Conservation (phyloP, 78 protist genomes). For the Dictyostelium purpureum region DNA sequence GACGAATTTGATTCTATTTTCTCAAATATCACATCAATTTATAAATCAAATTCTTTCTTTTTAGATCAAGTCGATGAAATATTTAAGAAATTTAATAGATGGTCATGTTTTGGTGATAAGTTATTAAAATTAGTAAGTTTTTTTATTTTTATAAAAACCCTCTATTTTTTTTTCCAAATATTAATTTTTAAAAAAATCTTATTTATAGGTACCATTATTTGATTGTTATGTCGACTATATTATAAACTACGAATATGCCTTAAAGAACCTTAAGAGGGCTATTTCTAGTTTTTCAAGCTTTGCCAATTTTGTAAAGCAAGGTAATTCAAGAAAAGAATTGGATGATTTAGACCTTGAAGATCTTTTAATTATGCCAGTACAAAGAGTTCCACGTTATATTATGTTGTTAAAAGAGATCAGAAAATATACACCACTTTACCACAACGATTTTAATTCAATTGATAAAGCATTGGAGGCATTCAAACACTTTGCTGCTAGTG, state of each 20-base stretch:
- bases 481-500: slow-evolving; percentile 42
- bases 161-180: background rate
- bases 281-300: background rate
- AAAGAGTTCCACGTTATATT: slow-evolving; percentile 78
- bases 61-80: slow-evolving; percentile 56
- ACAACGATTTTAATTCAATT: slow-evolving; percentile 20
- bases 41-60: slow-evolving; percentile 39
- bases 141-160: background rate
- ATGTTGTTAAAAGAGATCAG: slow-evolving; percentile 70
- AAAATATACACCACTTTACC: slow-evolving; percentile 37
- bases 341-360: slow-evolving; percentile 69
- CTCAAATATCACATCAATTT: slow-evolving; percentile 30
- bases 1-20: slow-evolving; percentile 48
- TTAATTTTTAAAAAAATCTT: background rate
- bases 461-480: slow-evolving; percentile 50
- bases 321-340: slow-evolving; percentile 6
- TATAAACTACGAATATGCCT: slow-evolving; percentile 49
- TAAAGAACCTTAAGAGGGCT: slow-evolving; percentile 4
- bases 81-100: slow-evolving; percentile 35
- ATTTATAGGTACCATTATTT: slow-evolving; percentile 33
- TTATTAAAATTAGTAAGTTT: slow-evolving; percentile 24
- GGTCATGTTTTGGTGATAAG: slow-evolving; percentile 55
- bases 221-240: slow-evolving; percentile 63
- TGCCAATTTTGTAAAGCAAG: slow-evolving; percentile 49
- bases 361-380: slow-evolving; percentile 81